These are phyloP conservation scores for Rhazya stricta DNA, from an alignment of 257 asterid species.

Conservation along the genomic window DNA sequence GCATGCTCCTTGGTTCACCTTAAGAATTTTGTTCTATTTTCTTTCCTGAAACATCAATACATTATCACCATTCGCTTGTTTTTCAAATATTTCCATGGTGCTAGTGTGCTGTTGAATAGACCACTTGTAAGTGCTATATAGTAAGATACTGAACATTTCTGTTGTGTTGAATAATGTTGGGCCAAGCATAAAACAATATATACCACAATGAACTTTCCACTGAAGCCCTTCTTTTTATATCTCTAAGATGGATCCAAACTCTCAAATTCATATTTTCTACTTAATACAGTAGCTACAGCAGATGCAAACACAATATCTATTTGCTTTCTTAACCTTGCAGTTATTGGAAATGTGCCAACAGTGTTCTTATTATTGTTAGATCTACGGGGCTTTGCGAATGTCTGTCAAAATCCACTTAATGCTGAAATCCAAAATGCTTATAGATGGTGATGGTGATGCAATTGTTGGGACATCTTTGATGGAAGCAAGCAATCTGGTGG, in stretches of 20 bases:
- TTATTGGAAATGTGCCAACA: conserved; percentile 21
- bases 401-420: conserved; percentile 88
- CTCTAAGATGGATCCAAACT: too few species aligned
- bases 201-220: neutral
- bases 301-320: conserved; percentile 7
- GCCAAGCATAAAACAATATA: neutral
- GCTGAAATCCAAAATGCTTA: conserved; percentile 75
- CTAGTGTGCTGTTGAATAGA: neutral
- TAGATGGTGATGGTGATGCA: conserved; percentile 65
- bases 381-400: conserved; percentile 89
- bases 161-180: neutral
- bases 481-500: conserved; percentile 87
- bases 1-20: neutral
- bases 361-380: conserved; percentile 38
- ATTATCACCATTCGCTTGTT: neutral
- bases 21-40: neutral
- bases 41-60: neutral
- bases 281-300: conserved; percentile 13
- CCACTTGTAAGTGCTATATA: neutral
- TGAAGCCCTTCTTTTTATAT: neutral
- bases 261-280: neutral
- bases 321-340: conserved; percentile 24
- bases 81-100: neutral
- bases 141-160: neutral
- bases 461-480: conserved; percentile 75